These are phyloP conservation scores for Phellopilus nigrolimitatus DNA, from an alignment of 1,284 basidiomycete genomes.

Conservation along the genomic window DNA sequence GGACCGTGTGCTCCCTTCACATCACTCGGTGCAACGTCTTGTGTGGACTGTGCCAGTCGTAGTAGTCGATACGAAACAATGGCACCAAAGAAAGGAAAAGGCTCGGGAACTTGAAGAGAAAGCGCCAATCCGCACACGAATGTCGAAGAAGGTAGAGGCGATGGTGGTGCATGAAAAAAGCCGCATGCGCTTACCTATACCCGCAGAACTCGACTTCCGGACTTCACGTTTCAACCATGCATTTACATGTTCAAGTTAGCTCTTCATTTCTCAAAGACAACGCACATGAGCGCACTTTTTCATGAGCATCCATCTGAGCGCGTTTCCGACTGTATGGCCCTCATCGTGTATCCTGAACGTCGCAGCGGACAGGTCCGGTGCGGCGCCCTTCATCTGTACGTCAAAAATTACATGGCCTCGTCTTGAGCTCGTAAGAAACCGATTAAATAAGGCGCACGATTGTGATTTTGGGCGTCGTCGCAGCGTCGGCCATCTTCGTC, in stretches of 20 bases:
- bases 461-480: constrained; percentile 7
- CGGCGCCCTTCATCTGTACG: constrained; percentile 66
- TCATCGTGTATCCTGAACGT: constrained; percentile 93
- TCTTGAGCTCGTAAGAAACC: too few species aligned
- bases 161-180: constrained; percentile 15
- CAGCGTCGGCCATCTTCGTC: background rate
- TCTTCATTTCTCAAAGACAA: constrained; percentile 3
- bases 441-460: background rate
- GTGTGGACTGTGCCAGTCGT: too few species aligned
- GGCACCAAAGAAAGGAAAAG: too few species aligned
- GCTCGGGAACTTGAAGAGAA: too few species aligned
- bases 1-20: too few species aligned
- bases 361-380: constrained; percentile 81
- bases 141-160: background rate
- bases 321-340: constrained; percentile 94
- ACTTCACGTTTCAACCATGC: constrained; percentile 40
- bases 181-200: constrained; percentile 89
- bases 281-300: constrained; percentile 76
- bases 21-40: too few species aligned
- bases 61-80: too few species aligned
- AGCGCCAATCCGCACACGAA: background rate
- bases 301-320: constrained; percentile 97
- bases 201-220: constrained; percentile 99
- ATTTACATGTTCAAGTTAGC: constrained; percentile 11
- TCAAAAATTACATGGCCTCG: background rate